Conservation (phyloP, 2,329 filamentous ascomycete genomes). For the Sclerotinia subarctica region DNA sequence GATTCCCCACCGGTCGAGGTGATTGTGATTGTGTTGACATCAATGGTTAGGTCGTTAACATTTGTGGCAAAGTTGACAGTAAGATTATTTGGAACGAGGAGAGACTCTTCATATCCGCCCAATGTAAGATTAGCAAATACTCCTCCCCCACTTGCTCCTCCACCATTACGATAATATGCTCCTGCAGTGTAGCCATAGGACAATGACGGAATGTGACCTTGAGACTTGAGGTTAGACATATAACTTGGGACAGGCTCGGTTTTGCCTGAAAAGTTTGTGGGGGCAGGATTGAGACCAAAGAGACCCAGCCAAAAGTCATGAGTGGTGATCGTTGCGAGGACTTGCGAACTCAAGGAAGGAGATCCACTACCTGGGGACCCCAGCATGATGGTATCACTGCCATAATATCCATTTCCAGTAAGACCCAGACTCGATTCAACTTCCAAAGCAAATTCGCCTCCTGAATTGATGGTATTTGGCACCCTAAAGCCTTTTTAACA, state of each 20-base stretch:
- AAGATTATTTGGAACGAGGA: slow-evolving; percentile 41
- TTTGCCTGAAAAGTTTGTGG: slow-evolving; percentile 27
- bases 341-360: slow-evolving; percentile 28
- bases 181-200: slow-evolving; percentile 46
- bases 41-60: slow-evolving; percentile 41
- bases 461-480: slow-evolving; percentile 23
- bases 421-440: slow-evolving; percentile 26
- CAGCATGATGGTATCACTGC: slow-evolving; percentile 30
- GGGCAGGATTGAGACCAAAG: slow-evolving; percentile 31
- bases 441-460: slow-evolving; percentile 27
- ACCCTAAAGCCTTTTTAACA: slow-evolving; percentile 22
- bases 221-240: slow-evolving; percentile 40
- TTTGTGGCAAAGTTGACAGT: slow-evolving; percentile 41
- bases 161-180: slow-evolving; percentile 40
- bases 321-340: slow-evolving; percentile 37
- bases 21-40: slow-evolving; percentile 39
- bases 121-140: slow-evolving; percentile 31
- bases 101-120: slow-evolving; percentile 43
- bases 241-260: slow-evolving; percentile 37
- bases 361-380: slow-evolving; percentile 20
- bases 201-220: slow-evolving; percentile 42
- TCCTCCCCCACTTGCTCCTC: slow-evolving; percentile 15
- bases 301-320: slow-evolving; percentile 32
- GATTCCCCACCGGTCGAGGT: slow-evolving; percentile 22
- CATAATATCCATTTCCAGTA: slow-evolving; percentile 27